Conservation (phyloP, 768 basidiomycete genomes). For the Leucocoprinus sp. region DNA sequence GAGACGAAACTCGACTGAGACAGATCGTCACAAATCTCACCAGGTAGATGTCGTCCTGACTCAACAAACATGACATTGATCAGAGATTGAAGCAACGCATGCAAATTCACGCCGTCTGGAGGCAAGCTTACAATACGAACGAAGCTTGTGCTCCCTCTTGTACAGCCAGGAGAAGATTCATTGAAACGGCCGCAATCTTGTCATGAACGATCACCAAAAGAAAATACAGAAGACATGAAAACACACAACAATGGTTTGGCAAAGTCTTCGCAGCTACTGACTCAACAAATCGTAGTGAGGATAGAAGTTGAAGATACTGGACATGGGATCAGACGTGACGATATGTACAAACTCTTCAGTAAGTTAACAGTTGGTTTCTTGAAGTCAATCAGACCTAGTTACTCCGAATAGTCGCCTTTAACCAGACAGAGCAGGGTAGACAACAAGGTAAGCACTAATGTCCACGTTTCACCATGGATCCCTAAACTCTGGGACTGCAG, state of each 20-base stretch:
- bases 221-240: conserved; percentile 18
- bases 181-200: conserved; percentile 10
- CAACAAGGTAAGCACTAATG: conserved; percentile 40
- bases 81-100: conserved; percentile 48
- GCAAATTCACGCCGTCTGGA: conserved; percentile 70
- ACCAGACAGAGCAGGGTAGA: conserved; percentile 70
- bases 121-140: conserved; percentile 65
- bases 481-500: conserved; percentile 15
- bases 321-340: conserved; percentile 39
- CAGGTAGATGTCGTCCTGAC: conserved; percentile 32
- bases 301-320: conserved; percentile 80
- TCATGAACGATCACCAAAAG: too few species aligned
- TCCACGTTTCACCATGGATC: not conserved
- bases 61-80: not conserved
- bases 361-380: too few species aligned
- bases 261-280: conserved; percentile 2
- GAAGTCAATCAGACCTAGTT: not conserved
- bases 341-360: conserved; percentile 73
- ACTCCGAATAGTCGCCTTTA: conserved; percentile 49
- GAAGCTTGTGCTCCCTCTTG: conserved; percentile 37
- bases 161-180: conserved; percentile 17
- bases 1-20: conserved; percentile 75
- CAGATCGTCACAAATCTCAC: conserved; percentile 83
- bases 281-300: conserved; percentile 70
- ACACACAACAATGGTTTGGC: conserved; percentile 9